phyloP scores from a whole-genome alignment of 208 protist genomes.

The Sergeia podlipaevii region DNA sequence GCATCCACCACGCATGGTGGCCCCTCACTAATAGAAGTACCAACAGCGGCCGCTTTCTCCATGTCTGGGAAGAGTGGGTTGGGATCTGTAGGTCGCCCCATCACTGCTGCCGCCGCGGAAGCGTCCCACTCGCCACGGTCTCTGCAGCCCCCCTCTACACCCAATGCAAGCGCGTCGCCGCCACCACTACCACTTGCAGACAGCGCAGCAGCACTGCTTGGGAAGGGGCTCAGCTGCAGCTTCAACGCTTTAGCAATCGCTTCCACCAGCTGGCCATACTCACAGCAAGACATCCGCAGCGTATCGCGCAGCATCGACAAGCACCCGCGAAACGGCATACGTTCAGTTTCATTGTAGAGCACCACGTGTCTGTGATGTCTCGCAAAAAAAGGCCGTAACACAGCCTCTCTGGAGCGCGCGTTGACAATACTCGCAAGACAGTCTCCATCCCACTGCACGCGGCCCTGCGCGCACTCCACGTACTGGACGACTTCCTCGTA shows the following conservation, averaged over 20 bases:
- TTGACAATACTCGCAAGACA: conserved; percentile 7
- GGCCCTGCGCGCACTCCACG: conserved; percentile 38
- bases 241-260: conserved; percentile 21
- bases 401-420: background rate
- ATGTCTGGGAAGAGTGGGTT: conserved; percentile 50
- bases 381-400: conserved; percentile 28
- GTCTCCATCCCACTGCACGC: conserved; percentile 41
- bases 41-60: background rate
- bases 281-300: conserved; percentile 39
- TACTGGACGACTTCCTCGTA: conserved; percentile 53
- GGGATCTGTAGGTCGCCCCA: conserved; percentile 42
- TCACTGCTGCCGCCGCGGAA: background rate
- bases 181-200: background rate
- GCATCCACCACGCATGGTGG: background rate
- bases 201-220: too few species aligned
- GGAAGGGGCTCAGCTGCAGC: conserved; percentile 12
- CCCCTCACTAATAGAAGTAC: background rate
- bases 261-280: conserved; percentile 46
- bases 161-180: background rate
- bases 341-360: conserved; percentile 50
- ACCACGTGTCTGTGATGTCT: conserved; percentile 44
- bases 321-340: conserved; percentile 29
- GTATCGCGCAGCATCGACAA: conserved; percentile 25
- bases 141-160: background rate
- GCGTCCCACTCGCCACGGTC: background rate